Evolutionary conservation across 345 rosid genomes (phyloP).

Genomic region (Eucalyptus camaldulensis): DNA sequence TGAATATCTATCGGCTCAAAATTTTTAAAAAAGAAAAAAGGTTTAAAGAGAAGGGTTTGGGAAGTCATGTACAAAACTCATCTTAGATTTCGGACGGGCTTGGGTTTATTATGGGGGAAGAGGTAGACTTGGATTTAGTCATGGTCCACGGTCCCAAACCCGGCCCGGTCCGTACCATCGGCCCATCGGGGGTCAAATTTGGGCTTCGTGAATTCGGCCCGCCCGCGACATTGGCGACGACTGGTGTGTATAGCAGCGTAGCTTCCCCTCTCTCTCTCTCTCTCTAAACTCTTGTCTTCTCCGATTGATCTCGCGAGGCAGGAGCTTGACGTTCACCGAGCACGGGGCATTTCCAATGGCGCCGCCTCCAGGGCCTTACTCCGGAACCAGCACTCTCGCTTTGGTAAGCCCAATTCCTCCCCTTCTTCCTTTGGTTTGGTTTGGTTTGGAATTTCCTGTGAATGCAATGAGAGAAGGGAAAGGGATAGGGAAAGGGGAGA

Average conservation of each 20-base stretch:
- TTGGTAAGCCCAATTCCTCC: constrained; percentile 21
- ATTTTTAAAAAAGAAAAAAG: too few species aligned
- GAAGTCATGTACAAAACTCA: not conserved
- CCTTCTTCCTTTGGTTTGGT: not conserved
- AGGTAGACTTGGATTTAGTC: not conserved
- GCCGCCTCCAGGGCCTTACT: constrained; percentile 76
- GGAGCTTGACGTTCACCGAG: not conserved
- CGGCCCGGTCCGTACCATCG: not conserved
- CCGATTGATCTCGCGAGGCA: not conserved
- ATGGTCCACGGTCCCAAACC: not conserved
- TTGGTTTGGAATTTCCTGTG: not conserved
- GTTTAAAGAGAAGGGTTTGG: not conserved
- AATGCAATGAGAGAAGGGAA: not conserved
- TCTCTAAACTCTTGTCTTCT: not conserved
- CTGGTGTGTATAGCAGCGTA: not conserved
- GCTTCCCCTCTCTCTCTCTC: not conserved
- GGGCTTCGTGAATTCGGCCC: not conserved
- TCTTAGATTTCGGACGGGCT: not conserved
- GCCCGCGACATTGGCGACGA: not conserved
- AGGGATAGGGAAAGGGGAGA: not conserved
- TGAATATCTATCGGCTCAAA: not conserved
- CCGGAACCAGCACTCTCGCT: constrained; percentile 83
- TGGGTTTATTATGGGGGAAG: not conserved
- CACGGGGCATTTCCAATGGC: constrained; percentile 20
- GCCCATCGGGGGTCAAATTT: not conserved